These are phyloP conservation scores for Fusarium setosum DNA, from an alignment of 2,329 filamentous ascomycete genomes.

Conservation along the genomic window DNA sequence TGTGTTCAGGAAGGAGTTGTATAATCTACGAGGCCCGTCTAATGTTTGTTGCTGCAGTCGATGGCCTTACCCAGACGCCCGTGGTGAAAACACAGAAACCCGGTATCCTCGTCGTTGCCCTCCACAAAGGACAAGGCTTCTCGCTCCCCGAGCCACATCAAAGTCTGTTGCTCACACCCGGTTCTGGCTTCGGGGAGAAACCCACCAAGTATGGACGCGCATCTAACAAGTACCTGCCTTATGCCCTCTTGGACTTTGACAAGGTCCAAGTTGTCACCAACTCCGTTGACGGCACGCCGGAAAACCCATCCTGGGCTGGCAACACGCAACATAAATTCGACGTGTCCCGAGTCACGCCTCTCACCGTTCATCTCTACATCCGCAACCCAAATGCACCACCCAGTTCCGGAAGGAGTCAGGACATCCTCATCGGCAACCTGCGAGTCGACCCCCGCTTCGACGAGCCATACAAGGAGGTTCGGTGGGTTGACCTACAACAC, in stretches of 20 bases:
- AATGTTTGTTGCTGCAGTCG: slow-evolving; percentile 53
- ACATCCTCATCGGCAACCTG: slow-evolving; percentile 92
- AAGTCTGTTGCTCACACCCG: slow-evolving; percentile 78
- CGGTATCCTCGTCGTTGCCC: slow-evolving; percentile 92
- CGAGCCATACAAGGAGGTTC: slow-evolving; percentile 77
- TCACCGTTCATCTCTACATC: slow-evolving; percentile 91
- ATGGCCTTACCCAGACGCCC: slow-evolving; percentile 80
- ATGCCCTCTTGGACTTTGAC: slow-evolving; percentile 95
- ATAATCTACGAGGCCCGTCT: background rate
- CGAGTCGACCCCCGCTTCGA: slow-evolving; percentile 91
- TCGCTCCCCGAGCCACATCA: slow-evolving; percentile 89
- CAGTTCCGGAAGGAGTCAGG: slow-evolving; percentile 88
- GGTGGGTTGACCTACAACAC: slow-evolving; percentile 86
- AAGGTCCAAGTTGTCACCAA: slow-evolving; percentile 98
- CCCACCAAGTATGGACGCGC: slow-evolving; percentile 64
- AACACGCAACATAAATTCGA: slow-evolving; percentile 99
- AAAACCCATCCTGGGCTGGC: slow-evolving; percentile 94
- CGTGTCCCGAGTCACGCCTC: slow-evolving; percentile 90
- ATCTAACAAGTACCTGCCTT: slow-evolving; percentile 94
- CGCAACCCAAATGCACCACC: slow-evolving; percentile 87
- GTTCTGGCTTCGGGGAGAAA: slow-evolving; percentile 81
- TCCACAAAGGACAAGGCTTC: slow-evolving; percentile 91
- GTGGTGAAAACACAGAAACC: slow-evolving; percentile 78
- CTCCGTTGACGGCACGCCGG: slow-evolving; percentile 89
- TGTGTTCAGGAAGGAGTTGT: background rate